Base-by-base conservation (phyloP, 805 yeast species). In the Cyberlindnera japonica region DNA sequence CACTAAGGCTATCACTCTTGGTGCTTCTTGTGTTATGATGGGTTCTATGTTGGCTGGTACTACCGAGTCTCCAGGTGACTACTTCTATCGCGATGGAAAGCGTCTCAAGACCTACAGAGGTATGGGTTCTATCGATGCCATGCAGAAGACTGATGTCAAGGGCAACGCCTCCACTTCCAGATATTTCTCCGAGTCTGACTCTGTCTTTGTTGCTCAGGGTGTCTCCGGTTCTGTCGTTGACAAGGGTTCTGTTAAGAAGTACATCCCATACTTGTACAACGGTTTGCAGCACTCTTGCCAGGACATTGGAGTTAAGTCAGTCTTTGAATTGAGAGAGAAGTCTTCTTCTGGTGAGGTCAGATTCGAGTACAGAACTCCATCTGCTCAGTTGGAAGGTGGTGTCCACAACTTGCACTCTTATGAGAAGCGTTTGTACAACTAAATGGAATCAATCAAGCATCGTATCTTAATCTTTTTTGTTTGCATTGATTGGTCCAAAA, bases 1-100 rank as follows among this genome's bases (percentile, higher is more conserved):
- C 65, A 83, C 91, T 57, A 93, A 93, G 75, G 99, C 99, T 38
- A 68, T 91, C 56, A 91, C 98, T 47, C 75, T 93, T 48, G 99
- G 99, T 69, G 95, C 99, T 26, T 89, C 98, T 15, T 75, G 84
- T 68, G 95, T 90, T 53, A 93, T 93, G 99, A 93, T 93, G 99
- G 99, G 99, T 63, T 95, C 97, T 71, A 82, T 93, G 79, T 76
- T 93, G 59, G 99, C 99, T 47, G 99, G 99, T 72, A 93, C 99
- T 45, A 70, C 93, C 48, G 99, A 93, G 74, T 83, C 98, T 48
- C 99, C 99, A 58, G 99, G 99, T 70, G 90, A 86, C 60, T 93
- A 90, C 75, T 93, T 86, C 73, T 93, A 82, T 83, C 81, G 95
- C 64, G 99, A 93, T 62, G 99, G 99, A 64, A 82, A 93, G 76